Evolutionary conservation across 2,329 filamentous ascomycete species (phyloP).

Genomic region (Ophiognomonia clavigignenti-juglandacearum): DNA sequence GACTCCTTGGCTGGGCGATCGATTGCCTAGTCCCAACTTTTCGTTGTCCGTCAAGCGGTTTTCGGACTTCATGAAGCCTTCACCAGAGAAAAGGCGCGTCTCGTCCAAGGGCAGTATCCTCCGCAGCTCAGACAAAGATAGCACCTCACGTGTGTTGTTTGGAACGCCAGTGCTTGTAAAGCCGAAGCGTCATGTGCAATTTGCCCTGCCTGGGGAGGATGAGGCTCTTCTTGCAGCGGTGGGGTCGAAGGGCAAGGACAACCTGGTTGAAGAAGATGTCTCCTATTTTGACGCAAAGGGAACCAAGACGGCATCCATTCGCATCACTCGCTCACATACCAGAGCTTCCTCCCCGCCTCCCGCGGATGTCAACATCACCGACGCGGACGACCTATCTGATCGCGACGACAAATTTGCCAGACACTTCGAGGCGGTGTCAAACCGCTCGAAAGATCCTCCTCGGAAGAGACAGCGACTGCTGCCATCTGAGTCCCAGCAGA

Average conservation of each 20-base stretch:
- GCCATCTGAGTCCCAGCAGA: constrained; percentile 38
- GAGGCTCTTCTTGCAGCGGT: neutral
- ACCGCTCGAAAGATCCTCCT: constrained; percentile 24
- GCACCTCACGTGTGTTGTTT: constrained; percentile 5
- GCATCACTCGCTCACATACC: neutral
- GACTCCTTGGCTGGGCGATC: constrained; percentile 16
- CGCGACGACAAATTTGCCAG: constrained; percentile 36
- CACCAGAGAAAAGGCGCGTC: constrained; percentile 28
- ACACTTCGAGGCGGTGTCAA: constrained; percentile 43
- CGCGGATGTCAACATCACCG: constrained; percentile 5
- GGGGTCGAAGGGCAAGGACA: neutral
- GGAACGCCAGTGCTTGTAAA: constrained; percentile 18
- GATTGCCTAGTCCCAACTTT: constrained; percentile 39
- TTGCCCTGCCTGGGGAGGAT: constrained; percentile 26
- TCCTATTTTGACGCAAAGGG: constrained; percentile 9
- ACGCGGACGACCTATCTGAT: constrained; percentile 26
- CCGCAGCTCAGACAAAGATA: neutral
- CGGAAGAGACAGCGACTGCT: constrained; percentile 26
- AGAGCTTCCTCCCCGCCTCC: constrained; percentile 14
- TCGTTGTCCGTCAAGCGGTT: constrained; percentile 47
- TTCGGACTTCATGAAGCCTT: constrained; percentile 46
- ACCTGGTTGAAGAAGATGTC: constrained; percentile 7
- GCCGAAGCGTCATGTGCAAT: constrained; percentile 28
- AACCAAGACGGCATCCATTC: constrained; percentile 6
- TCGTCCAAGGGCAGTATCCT: constrained; percentile 1